Evolutionary conservation across 371 early-diverging fungal genomes (phyloP), one percentile per base, ranked within the genome.

Genomic region (Mucor plumbeus): DNA sequence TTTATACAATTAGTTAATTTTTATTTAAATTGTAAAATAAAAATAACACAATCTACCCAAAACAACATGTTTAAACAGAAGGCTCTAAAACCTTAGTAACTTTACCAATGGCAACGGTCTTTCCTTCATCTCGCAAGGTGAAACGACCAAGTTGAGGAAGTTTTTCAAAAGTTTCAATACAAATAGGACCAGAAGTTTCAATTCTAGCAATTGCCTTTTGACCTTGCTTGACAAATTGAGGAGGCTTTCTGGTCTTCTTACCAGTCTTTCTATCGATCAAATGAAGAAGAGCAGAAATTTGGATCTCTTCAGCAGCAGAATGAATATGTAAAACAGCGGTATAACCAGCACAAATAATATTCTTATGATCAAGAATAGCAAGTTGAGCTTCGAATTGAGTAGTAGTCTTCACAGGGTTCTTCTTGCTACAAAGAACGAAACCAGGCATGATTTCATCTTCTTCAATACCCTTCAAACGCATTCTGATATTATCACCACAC

Each of bases 71-170:
- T 71, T 71, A 69, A 33, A 56, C 65, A 21, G 66, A 31, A 64
- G 41, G 21, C 5, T 82, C 84, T 47, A 84, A 65, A 35, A 98
- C 83, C 85, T 94, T 95, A 69, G 91, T 89, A 33, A 97, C 83
- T 79, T 95, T 94, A 71, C 99, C 97, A 67, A 98, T 92, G 38
- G 97, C 99, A 79, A 98, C 91, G 17, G 99, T 98, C 83, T 91
- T 93, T 44, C 92, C 93, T 88, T 97, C 97, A 75, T 97, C 97
- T 73, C 99, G 93, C 26, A 99, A 84, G 34, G 97, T 97, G 85
- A 99, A 98, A 56, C 99, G 89, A 54, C 99, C 98, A 34, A 99
- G 81, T 78, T 96, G 97, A 57, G 94, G 92, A 70, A 91, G 90
- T 40, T 95, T 93, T n/a, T 84, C 87, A 80, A 90, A 97, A 17